Evolutionary conservation across 331 rosid species (phyloP), one percentile per base, ranked within the genome.

Genomic region (Quercus tomentella): DNA sequence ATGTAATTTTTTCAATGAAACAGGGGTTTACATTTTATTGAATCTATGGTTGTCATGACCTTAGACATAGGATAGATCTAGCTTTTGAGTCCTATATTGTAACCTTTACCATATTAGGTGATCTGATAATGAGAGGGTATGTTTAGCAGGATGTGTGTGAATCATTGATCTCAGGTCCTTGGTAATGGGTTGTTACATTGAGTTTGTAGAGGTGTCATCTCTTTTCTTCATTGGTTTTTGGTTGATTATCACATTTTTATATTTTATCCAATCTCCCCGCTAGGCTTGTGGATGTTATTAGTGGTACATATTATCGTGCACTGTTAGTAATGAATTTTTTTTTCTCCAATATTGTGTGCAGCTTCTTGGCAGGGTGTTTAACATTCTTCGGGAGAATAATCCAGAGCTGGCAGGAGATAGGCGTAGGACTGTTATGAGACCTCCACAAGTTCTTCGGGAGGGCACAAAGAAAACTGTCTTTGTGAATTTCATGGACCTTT

Each of bases 391-490:
- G 6, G 98, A 94, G 84, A 88, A 94, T 77, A 94, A 94, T 81
- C 97, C 98, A 0, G 97, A 94, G 76, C 92, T 94, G 76, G 95
- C 98, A 21, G 98, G 98, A 26, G 98, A 93, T 80, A 84, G 97
- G 79, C 91, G 97, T 63, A 84, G 98, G 86, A 94, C 98, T 41
- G 98, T 94, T 61, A 92, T 94, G 97, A 91, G 98, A 90, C 98
- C 98, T 81, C 98, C 98, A 17, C 97, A 94, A 87, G 98, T 94
- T 80, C 97, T 94, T 78, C 98, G 98, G 70, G 98, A 94, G 76
- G 98, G 98, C 85, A 94, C 98, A 66, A 94, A 94, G 92, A 94
- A 94, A 92, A 92, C 98, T 56, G 98, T 94, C 28, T 96, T 92
- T 73, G 98, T 93, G 81, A 96, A 96, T 75, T 96, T 96, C 85